Conservation (phyloP, 805 yeast species). For the Kazachstania martiniae region DNA sequence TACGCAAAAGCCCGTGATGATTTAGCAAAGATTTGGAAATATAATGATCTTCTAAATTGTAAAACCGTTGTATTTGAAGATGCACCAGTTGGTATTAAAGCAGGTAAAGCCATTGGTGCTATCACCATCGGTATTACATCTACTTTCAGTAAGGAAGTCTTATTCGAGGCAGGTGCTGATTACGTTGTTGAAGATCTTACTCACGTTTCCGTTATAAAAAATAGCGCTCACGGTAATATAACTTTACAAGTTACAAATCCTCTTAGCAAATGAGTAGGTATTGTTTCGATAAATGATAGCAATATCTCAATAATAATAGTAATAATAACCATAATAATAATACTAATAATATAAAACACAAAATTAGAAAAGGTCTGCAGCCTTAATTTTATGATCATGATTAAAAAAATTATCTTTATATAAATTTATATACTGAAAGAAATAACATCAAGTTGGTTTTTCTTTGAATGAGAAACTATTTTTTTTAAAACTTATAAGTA, state of each 20-base stretch:
- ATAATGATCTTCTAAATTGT: conserved; percentile 10
- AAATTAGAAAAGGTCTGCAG: no score
- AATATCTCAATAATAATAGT: no score
- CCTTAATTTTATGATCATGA: no score
- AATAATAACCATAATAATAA: no score
- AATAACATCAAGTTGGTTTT: no score
- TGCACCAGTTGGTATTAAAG: conserved; percentile 72
- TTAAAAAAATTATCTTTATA: no score
- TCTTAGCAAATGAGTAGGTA: no score
- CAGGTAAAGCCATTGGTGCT: conserved; percentile 73
- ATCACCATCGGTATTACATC: conserved; percentile 67
- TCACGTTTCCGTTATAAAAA: conserved; percentile 10
- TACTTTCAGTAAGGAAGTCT: conserved; percentile 50
- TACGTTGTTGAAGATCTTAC: conserved; percentile 61
- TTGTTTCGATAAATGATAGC: no score
- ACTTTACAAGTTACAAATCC: conserved; percentile 7
- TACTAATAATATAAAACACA: no score
- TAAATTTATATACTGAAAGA: no score
- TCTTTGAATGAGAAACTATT: no score
- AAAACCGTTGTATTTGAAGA: conserved; percentile 63
- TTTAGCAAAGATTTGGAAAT: conserved; percentile 33
- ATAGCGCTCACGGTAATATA: conserved; percentile 3
- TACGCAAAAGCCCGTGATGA: conserved; percentile 47
- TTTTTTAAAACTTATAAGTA: no score
- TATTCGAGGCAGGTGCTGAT: conserved; percentile 65